Evolutionary conservation across 345 rosid genomes (phyloP).

Genomic region (Ceriops tagal): DNA sequence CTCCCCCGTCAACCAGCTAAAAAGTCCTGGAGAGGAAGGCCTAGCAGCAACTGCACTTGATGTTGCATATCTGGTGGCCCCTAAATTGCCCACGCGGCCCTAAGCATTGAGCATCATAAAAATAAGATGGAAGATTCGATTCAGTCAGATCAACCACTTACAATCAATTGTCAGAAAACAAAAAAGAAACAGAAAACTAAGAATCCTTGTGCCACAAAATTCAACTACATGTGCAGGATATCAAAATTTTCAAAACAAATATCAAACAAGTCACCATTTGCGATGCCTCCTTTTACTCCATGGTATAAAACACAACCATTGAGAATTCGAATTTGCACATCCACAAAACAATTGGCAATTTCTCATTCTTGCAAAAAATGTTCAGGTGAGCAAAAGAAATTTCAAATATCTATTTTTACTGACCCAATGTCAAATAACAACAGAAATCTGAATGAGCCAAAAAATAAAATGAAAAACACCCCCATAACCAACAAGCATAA

Average conservation of each 20-base stretch:
- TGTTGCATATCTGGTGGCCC: constrained; percentile 45
- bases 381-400: background rate
- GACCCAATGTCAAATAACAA: background rate
- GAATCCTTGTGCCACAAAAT: background rate
- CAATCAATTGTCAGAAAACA: background rate
- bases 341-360: too few species aligned
- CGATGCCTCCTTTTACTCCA: too few species aligned
- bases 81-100: constrained; percentile 46
- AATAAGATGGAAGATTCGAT: background rate
- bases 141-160: background rate
- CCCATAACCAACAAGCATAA: background rate
- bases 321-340: too few species aligned
- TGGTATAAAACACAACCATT: too few species aligned
- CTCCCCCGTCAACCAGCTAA: constrained; percentile 67
- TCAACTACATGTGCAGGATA: background rate
- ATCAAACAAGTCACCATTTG: too few species aligned
- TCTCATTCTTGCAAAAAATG: background rate
- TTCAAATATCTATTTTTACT: background rate
- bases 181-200: background rate
- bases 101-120: constrained; percentile 15
- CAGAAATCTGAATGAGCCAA: background rate
- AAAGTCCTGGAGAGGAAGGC: constrained; percentile 45
- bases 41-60: constrained; percentile 49
- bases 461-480: background rate
- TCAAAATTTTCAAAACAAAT: background rate